These are phyloP conservation scores for Marasmius fiardii DNA, from an alignment of 1,284 basidiomycete species.

Conservation along the genomic window DNA sequence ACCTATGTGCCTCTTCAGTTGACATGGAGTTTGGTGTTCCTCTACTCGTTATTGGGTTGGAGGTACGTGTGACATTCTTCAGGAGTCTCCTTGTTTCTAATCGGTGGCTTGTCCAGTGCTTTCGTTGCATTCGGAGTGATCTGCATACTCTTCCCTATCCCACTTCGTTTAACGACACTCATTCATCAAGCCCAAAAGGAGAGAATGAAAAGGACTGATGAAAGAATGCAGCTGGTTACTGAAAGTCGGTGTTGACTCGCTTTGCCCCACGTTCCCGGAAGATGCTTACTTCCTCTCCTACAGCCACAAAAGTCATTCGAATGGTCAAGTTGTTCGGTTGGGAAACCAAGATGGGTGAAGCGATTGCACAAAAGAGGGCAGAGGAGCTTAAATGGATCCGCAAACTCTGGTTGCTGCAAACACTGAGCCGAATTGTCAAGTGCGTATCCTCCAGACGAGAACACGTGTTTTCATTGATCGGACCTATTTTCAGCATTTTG, in stretches of 20 bases:
- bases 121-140: conserved; percentile 52
- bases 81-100: not conserved
- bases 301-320: conserved; percentile 46
- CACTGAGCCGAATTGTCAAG: conserved; percentile 41
- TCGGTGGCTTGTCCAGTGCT: conserved; percentile 28
- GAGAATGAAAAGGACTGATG: conserved; percentile 31
- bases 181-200: conserved; percentile 27
- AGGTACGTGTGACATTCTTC: conserved; percentile 18
- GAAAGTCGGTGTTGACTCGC: conserved; percentile 36
- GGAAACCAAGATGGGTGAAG: conserved; percentile 54
- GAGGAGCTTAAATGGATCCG: conserved; percentile 49
- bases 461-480: not conserved
- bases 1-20: conserved; percentile 11
- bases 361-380: conserved; percentile 51
- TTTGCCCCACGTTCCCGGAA: conserved; percentile 10
- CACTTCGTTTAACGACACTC: conserved; percentile 29
- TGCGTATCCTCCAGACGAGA: conserved; percentile 27
- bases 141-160: conserved; percentile 46
- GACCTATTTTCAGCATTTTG: conserved; percentile 37
- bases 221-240: conserved; percentile 33
- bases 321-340: conserved; percentile 75
- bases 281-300: conserved; percentile 1
- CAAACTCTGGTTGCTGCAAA: conserved; percentile 37
- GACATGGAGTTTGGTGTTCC: conserved; percentile 31
- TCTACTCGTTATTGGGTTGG: conserved; percentile 39